Evolutionary conservation across 495 filamentous ascomycete species (phyloP).

Genomic region (Penicilliopsis zonata): DNA sequence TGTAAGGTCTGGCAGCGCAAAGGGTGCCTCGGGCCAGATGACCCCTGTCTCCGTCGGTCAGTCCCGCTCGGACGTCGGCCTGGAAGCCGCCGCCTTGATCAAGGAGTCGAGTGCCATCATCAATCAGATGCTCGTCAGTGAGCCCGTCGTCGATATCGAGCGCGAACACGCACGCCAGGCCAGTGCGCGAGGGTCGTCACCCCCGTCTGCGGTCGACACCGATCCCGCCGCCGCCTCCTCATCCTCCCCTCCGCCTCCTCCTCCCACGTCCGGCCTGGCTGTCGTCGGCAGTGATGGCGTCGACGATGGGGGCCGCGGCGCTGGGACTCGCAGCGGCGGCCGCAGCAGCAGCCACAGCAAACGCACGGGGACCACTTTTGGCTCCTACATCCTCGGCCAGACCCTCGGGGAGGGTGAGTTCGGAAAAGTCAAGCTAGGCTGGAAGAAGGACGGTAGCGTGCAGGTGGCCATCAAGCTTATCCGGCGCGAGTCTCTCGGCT

Average conservation of each 20-base stretch:
- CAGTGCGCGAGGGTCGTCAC: constrained; percentile 44
- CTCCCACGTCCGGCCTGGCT: constrained; percentile 38
- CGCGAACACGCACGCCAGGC: constrained; percentile 62
- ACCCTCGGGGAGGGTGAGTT: constrained; percentile 99
- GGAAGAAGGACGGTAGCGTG: constrained; percentile 89
- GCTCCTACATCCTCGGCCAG: constrained; percentile 88
- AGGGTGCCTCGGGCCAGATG: constrained; percentile 3
- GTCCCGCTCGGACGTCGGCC: constrained; percentile 9
- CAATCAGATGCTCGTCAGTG: constrained; percentile 64
- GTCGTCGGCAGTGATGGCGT: constrained; percentile 40
- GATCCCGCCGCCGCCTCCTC: constrained; percentile 39
- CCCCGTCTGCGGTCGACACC: too few species aligned
- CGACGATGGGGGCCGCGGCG: constrained; percentile 50
- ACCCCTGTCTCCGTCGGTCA: constrained; percentile 6
- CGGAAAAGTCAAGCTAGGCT: constrained; percentile 98
- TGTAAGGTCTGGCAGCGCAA: constrained; percentile 9
- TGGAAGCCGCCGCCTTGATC: constrained; percentile 17
- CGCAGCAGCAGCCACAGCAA: constrained; percentile 30
- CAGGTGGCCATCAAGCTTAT: constrained; percentile 99
- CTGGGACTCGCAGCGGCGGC: constrained; percentile 64
- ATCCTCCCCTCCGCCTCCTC: too few species aligned
- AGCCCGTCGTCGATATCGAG: constrained; percentile 66
- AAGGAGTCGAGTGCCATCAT: constrained; percentile 45
- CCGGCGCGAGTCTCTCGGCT: constrained; percentile 73
- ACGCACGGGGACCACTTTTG: constrained; percentile 78